These are phyloP conservation scores for Aspergillus egyptiacus DNA, from an alignment of 495 filamentous ascomycete species.

Conservation along the genomic window DNA sequence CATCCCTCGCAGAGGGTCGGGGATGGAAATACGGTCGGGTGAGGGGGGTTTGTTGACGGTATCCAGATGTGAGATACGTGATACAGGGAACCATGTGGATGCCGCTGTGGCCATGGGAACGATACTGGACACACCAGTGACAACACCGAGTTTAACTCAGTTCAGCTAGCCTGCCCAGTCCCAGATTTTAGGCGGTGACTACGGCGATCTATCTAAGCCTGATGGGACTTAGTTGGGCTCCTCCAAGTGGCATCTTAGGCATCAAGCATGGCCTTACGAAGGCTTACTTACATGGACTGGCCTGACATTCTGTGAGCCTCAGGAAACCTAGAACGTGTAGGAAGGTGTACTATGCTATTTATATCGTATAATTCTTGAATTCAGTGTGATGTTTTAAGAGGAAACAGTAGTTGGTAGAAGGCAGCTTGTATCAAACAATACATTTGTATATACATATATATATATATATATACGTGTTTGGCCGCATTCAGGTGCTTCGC, in stretches of 20 bases:
- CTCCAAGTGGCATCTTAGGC: constrained; percentile 2
- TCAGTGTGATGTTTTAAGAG: no score
- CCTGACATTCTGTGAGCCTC: no score
- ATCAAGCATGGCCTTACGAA: constrained; percentile 2
- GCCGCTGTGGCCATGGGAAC: constrained; percentile 22
- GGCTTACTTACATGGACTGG: no score
- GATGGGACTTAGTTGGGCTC: constrained; percentile 14
- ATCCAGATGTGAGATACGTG: constrained; percentile 11
- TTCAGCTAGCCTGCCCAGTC: not conserved
- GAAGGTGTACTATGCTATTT: no score
- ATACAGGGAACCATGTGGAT: constrained; percentile 15
- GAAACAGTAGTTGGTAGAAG: no score
- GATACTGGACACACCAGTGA: constrained; percentile 12
- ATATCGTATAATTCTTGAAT: no score
- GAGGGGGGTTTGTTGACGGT: constrained; percentile 11
- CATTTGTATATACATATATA: no score
- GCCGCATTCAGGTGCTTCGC: no score
- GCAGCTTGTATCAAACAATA: no score
- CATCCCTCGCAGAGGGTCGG: constrained; percentile 25
- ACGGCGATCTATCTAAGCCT: constrained; percentile 21
- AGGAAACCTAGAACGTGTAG: no score
- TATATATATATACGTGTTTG: no score
- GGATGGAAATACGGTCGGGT: constrained; percentile 2
- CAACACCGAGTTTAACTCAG: constrained; percentile 9
- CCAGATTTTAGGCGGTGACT: constrained; percentile 10